Percentiles rank a stretch among this genome's conserved stretches.
Conservation (phyloP, 2,329 filamentous ascomycete species). For the Didymella lethalis region DNA sequence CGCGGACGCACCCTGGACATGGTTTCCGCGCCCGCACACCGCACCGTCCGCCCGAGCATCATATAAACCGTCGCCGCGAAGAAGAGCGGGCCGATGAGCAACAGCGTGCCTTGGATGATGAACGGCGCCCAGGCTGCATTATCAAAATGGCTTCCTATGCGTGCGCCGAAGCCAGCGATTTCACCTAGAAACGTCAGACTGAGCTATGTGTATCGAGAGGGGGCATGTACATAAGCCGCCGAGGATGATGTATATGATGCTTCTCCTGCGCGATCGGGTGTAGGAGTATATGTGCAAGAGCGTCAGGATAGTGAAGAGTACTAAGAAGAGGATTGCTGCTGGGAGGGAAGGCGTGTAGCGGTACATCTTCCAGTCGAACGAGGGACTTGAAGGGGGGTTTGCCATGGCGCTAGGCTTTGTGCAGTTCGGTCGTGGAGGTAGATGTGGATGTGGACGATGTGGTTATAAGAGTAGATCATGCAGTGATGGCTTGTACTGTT, state of each 20-base stretch:
- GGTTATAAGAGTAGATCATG: constrained; percentile 2
- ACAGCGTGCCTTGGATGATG: constrained; percentile 52
- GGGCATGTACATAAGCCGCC: constrained; percentile 37
- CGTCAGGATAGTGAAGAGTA: constrained; percentile 36
- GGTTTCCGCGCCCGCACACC: constrained; percentile 35
- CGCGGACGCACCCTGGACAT: constrained; percentile 37
- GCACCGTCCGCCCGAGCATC: constrained; percentile 54
- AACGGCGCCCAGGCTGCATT: constrained; percentile 51
- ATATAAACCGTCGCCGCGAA: constrained; percentile 59
- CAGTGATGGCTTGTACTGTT: not conserved
- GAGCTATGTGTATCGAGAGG: not conserved
- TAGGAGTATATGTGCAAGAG: constrained; percentile 28
- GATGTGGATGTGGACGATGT: not conserved
- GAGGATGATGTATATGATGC: constrained; percentile 37
- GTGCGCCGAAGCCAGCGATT: constrained; percentile 52
- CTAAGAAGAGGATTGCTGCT: constrained; percentile 34
- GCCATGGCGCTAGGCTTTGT: constrained; percentile 23
- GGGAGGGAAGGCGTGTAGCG: constrained; percentile 42
- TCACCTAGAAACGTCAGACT: constrained; percentile 44
- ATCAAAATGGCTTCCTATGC: constrained; percentile 50
- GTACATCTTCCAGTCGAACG: constrained; percentile 48
- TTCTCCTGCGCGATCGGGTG: constrained; percentile 5
- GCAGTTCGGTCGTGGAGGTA: not conserved
- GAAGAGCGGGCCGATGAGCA: constrained; percentile 56
- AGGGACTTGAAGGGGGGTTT: constrained; percentile 30